Evolutionary conservation across 2,329 filamentous ascomycete species (phyloP).

Genomic region (Meredithiella fracta): DNA sequence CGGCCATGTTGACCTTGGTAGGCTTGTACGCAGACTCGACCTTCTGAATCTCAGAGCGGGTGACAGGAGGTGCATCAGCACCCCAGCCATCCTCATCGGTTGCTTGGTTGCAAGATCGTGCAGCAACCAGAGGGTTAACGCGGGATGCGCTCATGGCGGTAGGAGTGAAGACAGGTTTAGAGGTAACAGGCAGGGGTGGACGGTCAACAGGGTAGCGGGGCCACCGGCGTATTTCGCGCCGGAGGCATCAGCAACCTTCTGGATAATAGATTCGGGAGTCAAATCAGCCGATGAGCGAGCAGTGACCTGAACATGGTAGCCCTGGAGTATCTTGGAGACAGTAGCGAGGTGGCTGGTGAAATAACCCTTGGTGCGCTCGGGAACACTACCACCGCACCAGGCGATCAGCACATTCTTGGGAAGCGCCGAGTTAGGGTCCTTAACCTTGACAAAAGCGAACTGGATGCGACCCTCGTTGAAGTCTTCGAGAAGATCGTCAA

Average conservation of each 20-base stretch:
- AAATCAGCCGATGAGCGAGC: slow-evolving; percentile 83
- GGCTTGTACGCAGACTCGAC: slow-evolving; percentile 86
- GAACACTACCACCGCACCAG: slow-evolving; percentile 94
- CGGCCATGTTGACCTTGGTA: slow-evolving; percentile 84
- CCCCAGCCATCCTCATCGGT: slow-evolving; percentile 88
- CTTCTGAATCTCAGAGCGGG: slow-evolving; percentile 75
- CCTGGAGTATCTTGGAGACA: slow-evolving; percentile 82
- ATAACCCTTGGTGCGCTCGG: slow-evolving; percentile 96
- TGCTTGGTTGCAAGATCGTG: slow-evolving; percentile 42
- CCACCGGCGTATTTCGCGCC: slow-evolving; percentile 81
- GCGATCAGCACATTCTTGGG: slow-evolving; percentile 88
- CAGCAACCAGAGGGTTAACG: slow-evolving; percentile 53
- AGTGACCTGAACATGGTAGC: slow-evolving; percentile 95
- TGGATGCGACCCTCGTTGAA: slow-evolving; percentile 94
- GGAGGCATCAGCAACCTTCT: slow-evolving; percentile 88
- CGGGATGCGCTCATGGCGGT: slow-evolving; percentile 34
- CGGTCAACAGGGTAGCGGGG: slow-evolving; percentile 34
- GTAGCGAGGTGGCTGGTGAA: slow-evolving; percentile 87
- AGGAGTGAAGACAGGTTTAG: slow-evolving; percentile 85
- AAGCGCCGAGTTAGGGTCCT: slow-evolving; percentile 75
- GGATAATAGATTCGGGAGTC: slow-evolving; percentile 70
- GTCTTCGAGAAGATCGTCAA: slow-evolving; percentile 79
- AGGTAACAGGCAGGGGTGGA: slow-evolving; percentile 45
- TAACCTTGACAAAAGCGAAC: slow-evolving; percentile 93
- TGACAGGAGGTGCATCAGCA: slow-evolving; percentile 77